Evolutionary conservation across 768 basidiomycete species (phyloP).

Genomic region (Xanthoconium stramineum): DNA sequence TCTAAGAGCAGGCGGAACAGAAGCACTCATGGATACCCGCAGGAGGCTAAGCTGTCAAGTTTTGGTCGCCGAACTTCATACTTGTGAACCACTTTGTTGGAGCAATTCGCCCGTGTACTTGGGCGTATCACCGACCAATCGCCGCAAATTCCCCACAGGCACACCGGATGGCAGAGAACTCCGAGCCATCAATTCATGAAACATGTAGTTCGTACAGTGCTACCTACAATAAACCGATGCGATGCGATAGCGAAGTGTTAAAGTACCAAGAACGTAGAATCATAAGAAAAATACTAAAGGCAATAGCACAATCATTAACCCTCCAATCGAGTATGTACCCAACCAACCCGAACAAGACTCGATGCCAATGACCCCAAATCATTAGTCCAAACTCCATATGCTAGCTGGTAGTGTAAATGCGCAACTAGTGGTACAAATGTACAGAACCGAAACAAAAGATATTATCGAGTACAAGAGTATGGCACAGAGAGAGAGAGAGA

Average conservation of each 20-base stretch:
- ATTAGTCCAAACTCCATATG: constrained; percentile 35
- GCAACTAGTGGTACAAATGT: constrained; percentile 33
- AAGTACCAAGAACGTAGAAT: constrained; percentile 29
- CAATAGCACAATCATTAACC: constrained; percentile 31
- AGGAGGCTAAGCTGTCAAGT: background rate
- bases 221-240: constrained; percentile 31
- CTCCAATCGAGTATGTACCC: constrained; percentile 28
- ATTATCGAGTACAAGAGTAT: constrained; percentile 34
- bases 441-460: constrained; percentile 25
- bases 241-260: constrained; percentile 26
- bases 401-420: constrained; percentile 35
- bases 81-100: background rate
- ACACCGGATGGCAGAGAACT: background rate
- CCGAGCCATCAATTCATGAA: constrained; percentile 3
- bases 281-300: constrained; percentile 22
- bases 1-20: constrained; percentile 17
- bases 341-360: constrained; percentile 29
- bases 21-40: constrained; percentile 12
- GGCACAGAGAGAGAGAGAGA: constrained; percentile 28
- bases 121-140: constrained; percentile 4
- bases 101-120: background rate
- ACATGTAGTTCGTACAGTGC: constrained; percentile 26
- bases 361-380: constrained; percentile 27
- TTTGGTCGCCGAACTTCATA: background rate
- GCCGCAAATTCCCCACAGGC: background rate